A percentile compares a stretch with the other conserved stretches of the same genome.
phyloP scores from a whole-genome alignment of 495 filamentous ascomycete species.

The Penicillium subrubescens region DNA sequence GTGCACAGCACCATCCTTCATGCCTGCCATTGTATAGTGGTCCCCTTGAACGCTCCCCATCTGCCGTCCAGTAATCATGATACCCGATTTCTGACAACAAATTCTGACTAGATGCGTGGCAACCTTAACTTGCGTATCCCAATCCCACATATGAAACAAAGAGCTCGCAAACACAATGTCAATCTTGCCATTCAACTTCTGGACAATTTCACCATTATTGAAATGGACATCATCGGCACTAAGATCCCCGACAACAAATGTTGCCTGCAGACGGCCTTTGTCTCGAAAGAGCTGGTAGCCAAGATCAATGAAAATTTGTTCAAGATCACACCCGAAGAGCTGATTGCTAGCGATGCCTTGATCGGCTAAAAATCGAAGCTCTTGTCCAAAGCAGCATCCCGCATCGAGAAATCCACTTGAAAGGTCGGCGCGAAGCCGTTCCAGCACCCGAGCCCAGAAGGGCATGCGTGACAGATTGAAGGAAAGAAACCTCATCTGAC shows the following conservation, averaged over 20 bases:
- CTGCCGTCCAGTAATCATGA: constrained; percentile 48
- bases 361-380: constrained; percentile 45
- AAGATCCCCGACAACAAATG: constrained; percentile 37
- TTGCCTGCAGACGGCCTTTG: constrained; percentile 27
- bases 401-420: constrained; percentile 39
- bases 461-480: constrained; percentile 35
- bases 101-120: constrained; percentile 38
- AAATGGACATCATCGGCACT: constrained; percentile 7
- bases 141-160: constrained; percentile 50
- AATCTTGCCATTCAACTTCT: constrained; percentile 33
- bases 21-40: constrained; percentile 23
- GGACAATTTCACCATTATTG: constrained; percentile 15
- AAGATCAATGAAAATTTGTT: constrained; percentile 50
- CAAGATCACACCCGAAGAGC: constrained; percentile 53
- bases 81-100: constrained; percentile 31
- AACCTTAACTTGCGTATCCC: constrained; percentile 37
- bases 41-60: constrained; percentile 35
- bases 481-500: constrained; percentile 51
- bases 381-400: constrained; percentile 52
- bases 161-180: constrained; percentile 44
- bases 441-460: constrained; percentile 32
- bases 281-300: constrained; percentile 56
- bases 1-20: constrained; percentile 15
- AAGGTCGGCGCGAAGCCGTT: constrained; percentile 32
- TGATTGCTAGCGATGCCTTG: constrained; percentile 46